Evolutionary conservation across 2,329 filamentous ascomycete genomes (phyloP).

Genomic region (Fusarium austroafricanum): DNA sequence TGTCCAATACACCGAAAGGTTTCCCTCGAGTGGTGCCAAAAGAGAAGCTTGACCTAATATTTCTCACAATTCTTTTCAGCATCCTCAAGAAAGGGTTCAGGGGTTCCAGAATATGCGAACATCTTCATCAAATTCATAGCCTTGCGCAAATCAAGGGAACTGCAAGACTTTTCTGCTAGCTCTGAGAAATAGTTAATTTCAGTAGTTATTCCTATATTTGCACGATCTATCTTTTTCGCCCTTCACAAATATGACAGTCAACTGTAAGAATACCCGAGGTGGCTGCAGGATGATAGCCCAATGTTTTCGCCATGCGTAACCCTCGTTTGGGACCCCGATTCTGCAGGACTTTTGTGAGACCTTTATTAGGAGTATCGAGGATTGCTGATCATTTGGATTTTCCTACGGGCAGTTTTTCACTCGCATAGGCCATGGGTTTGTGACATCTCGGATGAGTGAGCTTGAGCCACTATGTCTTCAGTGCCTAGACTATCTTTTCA

Average conservation of each 20-base stretch:
- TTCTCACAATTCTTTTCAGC: not conserved
- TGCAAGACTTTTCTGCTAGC: not conserved
- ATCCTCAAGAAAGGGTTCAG: not conserved
- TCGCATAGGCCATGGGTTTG: conserved; percentile 2
- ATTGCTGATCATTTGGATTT: not conserved
- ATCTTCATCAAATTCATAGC: not conserved
- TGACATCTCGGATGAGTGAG: not conserved
- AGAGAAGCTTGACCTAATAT: not conserved
- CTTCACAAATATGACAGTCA: not conserved
- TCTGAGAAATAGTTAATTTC: not conserved
- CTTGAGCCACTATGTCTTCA: conserved; percentile 14
- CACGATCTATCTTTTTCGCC: not conserved
- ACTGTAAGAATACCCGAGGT: conserved; percentile 4
- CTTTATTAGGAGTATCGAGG: not conserved
- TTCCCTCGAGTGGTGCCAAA: not conserved
- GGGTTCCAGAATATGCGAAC: not conserved
- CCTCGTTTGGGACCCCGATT: conserved; percentile 21
- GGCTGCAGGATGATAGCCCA: not conserved
- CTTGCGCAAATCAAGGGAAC: not conserved
- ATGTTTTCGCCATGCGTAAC: conserved; percentile 12
- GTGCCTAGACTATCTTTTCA: conserved; percentile 2
- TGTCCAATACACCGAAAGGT: not conserved
- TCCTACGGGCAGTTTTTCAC: not conserved
- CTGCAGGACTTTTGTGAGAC: not conserved
- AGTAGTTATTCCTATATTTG: not conserved